A percentile compares a stretch with the other conserved stretches of the same genome.
Conservation (phyloP, 495 filamentous ascomycete species). For the Aspergillus mulundensis region DNA sequence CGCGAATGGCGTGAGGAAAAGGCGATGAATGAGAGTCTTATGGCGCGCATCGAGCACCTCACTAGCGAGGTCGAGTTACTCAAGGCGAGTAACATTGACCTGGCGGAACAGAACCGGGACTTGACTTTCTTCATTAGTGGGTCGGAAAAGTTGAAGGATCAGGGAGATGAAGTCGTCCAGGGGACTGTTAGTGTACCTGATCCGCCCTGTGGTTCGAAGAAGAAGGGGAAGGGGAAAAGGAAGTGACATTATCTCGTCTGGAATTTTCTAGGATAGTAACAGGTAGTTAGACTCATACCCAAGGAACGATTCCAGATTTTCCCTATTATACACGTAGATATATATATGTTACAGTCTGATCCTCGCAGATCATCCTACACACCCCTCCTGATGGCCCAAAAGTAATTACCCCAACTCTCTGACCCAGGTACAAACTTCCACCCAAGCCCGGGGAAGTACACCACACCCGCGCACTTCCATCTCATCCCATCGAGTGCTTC, state of each 20-base stretch:
- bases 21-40: conserved; percentile 69
- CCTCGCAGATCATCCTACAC: conserved; percentile 12
- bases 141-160: conserved; percentile 71
- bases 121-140: conserved; percentile 84
- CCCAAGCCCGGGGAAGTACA: conserved; percentile 86
- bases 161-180: conserved; percentile 56
- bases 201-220: conserved; percentile 45
- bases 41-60: conserved; percentile 70
- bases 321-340: background rate
- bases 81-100: conserved; percentile 52
- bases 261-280: background rate
- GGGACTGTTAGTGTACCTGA: conserved; percentile 54
- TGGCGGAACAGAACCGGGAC: conserved; percentile 86
- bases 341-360: background rate
- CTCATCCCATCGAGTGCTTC: conserved; percentile 45
- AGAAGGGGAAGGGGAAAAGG: conserved; percentile 49
- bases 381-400: conserved; percentile 77
- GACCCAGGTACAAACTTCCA: conserved; percentile 82
- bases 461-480: conserved; percentile 65
- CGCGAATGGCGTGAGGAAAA: conserved; percentile 86
- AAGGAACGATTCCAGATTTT: background rate
- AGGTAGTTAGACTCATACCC: background rate
- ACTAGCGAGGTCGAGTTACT: conserved; percentile 52
- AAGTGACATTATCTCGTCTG: background rate
- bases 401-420: conserved; percentile 93